phyloP scores from a whole-genome alignment of 768 basidiomycete genomes.

The Calocera viscosa region DNA sequence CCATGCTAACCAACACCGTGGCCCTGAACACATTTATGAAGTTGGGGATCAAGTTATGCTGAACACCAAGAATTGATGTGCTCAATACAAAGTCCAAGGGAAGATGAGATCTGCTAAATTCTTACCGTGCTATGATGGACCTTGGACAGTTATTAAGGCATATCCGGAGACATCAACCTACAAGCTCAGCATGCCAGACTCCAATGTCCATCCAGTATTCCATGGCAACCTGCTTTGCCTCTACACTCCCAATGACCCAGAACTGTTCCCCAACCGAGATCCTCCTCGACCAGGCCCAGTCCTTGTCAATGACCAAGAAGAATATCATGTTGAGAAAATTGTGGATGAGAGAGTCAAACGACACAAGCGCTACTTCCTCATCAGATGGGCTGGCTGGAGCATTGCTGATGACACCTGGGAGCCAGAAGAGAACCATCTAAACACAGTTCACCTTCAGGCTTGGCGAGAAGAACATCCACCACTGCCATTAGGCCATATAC shows the following conservation, averaged over 20 bases:
- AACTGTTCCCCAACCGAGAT: constrained; percentile 26
- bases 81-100: constrained; percentile 13
- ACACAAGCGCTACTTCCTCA: too few relatives aligned
- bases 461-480: background rate
- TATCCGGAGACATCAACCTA: constrained; percentile 17
- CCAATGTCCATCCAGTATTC: constrained; percentile 27
- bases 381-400: too few relatives aligned
- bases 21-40: constrained; percentile 16
- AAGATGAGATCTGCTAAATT: constrained; percentile 23
- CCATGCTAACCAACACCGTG: constrained; percentile 21
- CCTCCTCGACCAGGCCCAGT: too few relatives aligned
- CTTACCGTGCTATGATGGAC: constrained; percentile 35
- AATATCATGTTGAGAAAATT: too few relatives aligned
- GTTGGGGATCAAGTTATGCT: constrained; percentile 28
- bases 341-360: too few relatives aligned
- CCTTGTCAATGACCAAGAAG: too few relatives aligned
- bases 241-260: constrained; percentile 29
- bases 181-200: constrained; percentile 23
- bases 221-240: constrained; percentile 26
- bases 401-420: too few relatives aligned
- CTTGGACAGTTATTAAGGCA: constrained; percentile 21
- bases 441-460: too few relatives aligned
- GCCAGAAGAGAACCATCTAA: too few relatives aligned
- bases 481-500: too few relatives aligned
- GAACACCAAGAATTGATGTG: constrained; percentile 29